phyloP scores from a whole-genome alignment of 192 early-diverging fungal species.

The Coemansia sp. region DNA sequence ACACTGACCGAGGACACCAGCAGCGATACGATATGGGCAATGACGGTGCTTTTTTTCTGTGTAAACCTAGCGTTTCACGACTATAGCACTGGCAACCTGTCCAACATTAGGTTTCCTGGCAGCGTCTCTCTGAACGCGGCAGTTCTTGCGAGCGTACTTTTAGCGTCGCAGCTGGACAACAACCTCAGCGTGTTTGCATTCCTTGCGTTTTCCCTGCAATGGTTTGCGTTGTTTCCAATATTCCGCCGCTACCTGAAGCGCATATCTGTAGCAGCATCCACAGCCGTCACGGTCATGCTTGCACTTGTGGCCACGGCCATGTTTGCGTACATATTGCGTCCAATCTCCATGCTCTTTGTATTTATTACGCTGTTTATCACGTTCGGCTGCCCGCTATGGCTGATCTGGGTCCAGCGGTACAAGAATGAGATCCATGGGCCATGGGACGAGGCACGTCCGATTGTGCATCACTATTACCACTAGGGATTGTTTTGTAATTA shows the following conservation, averaged over 20 bases:
- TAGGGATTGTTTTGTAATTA: slow-evolving; percentile 7
- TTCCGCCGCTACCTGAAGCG: slow-evolving; percentile 79
- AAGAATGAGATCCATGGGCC: slow-evolving; percentile 98
- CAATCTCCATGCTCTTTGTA: slow-evolving; percentile 70
- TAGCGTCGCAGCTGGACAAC: slow-evolving; percentile 83
- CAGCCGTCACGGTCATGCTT: slow-evolving; percentile 62
- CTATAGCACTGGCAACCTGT: slow-evolving; percentile 60
- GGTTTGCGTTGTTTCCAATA: slow-evolving; percentile 96
- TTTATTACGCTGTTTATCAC: slow-evolving; percentile 76
- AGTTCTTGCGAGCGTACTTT: slow-evolving; percentile 89
- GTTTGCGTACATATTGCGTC: slow-evolving; percentile 71
- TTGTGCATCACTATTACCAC: slow-evolving; percentile 61
- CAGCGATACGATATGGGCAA: slow-evolving; percentile 92
- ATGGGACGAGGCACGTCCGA: slow-evolving; percentile 92
- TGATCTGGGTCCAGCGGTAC: slow-evolving; percentile 92
- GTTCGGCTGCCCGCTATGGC: slow-evolving; percentile 87
- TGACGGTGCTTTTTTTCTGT: slow-evolving; percentile 81
- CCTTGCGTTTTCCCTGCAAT: slow-evolving; percentile 82
- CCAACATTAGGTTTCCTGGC: slow-evolving; percentile 76
- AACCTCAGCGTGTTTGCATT: slow-evolving; percentile 89
- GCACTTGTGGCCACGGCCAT: slow-evolving; percentile 63
- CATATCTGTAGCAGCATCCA: slow-evolving; percentile 53
- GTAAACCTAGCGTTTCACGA: slow-evolving; percentile 91
- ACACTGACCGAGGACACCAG: slow-evolving; percentile 90
- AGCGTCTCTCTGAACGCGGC: slow-evolving; percentile 97